Base-by-base conservation (phyloP, 1,284 basidiomycete genomes). In the Boletus austroedulis region DNA sequence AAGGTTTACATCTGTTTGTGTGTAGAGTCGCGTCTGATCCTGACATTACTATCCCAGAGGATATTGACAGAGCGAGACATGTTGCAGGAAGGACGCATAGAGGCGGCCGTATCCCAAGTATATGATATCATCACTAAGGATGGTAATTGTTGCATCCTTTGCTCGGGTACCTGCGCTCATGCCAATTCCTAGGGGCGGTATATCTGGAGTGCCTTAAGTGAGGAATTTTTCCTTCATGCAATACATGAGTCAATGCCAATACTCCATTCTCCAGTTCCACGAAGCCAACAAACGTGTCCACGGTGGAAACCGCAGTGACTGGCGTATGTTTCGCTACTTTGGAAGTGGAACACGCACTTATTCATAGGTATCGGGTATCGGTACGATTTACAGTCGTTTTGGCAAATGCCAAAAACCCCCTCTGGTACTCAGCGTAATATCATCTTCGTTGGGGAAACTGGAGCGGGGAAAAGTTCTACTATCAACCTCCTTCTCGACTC, bases 391-490 rank as follows among this genome's bases (percentile, higher is more conserved):
- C 12, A 31, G 31, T 31, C 31, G 12, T 31, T 31, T n/a, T n/a
- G n/a, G n/a, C n/a, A n/a, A n/a, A n/a, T n/a, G n/a, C n/a, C n/a
- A n/a, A n/a, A n/a, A n/a, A n/a, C n/a, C n/a, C n/a, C n/a, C n/a
- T n/a, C n/a, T n/a, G n/a, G 5, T 5, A n/a, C n/a, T 28, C 54
- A 52, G 43, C 60, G 62, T 26, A 56, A 73, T 51, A 26, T 71
- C 4, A 26, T 71, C 34, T 67, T 71, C 34, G 58, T 71, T 15
- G 69, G 69, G 34, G 73, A 74, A 59, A 61, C 45, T 0, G 69
- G 73, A 28, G 24, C 53, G 2, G 69, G 69, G 29, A 71, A 74
- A 57, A 71, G 73, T 46, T 73, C 69, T 24, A 45, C 45, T 9
- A 72, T 71, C 53, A 71, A 71, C 48, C 60, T 71, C 36, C 59